Conservation (phyloP, 495 filamentous ascomycete species). For the Penicillium nucicola region DNA sequence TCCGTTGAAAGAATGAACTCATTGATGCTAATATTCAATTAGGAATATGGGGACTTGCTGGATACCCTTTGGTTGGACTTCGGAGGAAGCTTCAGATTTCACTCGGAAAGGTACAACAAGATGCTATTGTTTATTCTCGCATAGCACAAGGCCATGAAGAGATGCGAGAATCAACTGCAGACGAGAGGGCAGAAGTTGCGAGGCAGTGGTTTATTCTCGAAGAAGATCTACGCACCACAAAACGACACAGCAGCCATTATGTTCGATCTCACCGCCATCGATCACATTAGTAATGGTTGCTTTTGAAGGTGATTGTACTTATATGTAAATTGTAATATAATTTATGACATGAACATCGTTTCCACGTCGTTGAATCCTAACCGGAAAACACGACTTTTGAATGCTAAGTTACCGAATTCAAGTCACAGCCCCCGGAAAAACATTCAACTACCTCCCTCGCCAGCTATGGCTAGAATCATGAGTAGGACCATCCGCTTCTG, state of each 20-base stretch:
- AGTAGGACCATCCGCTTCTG: conserved; percentile 12
- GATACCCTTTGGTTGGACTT: conserved; percentile 70
- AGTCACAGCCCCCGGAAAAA: no score
- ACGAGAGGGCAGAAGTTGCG: conserved; percentile 16
- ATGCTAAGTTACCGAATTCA: no score
- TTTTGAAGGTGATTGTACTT: no score
- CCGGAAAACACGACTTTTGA: no score
- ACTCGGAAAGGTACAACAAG: conserved; percentile 16
- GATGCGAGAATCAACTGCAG: conserved; percentile 16
- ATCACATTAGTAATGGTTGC: no score
- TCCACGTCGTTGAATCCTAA: no score
- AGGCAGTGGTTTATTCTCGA: conserved; percentile 18
- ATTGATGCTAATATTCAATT: conserved; percentile 18
- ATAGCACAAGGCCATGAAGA: conserved; percentile 26
- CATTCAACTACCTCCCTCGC: no score
- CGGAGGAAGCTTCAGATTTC: conserved; percentile 65
- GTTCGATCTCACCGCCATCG: no score
- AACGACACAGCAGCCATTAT: no score
- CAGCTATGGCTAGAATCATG: background rate
- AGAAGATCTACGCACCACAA: background rate
- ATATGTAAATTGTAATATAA: no score
- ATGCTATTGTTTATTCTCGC: conserved; percentile 16
- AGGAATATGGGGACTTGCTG: conserved; percentile 61
- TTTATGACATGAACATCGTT: no score
- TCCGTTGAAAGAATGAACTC: background rate